Conservation (phyloP, 306 rosid genomes). For the Cucurbita argyrosperma region DNA sequence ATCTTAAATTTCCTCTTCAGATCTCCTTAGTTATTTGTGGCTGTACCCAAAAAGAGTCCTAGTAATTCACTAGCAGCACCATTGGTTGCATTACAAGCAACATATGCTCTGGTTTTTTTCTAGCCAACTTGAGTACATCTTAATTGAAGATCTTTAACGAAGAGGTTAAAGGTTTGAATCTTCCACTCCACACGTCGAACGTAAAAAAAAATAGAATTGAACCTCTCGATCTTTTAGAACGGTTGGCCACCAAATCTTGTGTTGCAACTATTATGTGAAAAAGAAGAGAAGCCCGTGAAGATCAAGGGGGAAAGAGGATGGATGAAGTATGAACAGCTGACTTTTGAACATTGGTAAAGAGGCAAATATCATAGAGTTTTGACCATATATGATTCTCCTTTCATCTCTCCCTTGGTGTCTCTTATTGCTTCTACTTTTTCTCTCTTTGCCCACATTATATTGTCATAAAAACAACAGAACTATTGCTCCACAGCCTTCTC, state of each 20-base stretch:
- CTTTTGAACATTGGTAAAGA: neutral
- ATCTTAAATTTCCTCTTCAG: neutral
- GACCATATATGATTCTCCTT: neutral
- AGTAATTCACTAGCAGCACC: neutral
- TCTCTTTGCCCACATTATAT: neutral
- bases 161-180: too few relatives aligned
- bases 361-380: neutral
- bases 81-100: neutral
- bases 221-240: neutral
- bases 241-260: neutral
- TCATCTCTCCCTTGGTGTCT: neutral
- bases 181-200: too few relatives aligned
- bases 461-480: neutral
- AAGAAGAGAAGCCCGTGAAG: slow-evolving; percentile 12
- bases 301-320: neutral
- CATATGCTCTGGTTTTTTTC: too few relatives aligned
- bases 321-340: neutral
- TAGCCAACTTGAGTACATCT: too few relatives aligned
- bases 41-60: neutral
- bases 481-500: neutral
- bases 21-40: neutral
- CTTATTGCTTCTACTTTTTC: neutral
- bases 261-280: neutral
- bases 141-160: too few relatives aligned
- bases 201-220: too few relatives aligned